Evolutionary conservation across 1,139 yeast genomes (phyloP), one percentile per base, ranked within the genome.

Genomic region (Schwanniomyces etchellsii): DNA sequence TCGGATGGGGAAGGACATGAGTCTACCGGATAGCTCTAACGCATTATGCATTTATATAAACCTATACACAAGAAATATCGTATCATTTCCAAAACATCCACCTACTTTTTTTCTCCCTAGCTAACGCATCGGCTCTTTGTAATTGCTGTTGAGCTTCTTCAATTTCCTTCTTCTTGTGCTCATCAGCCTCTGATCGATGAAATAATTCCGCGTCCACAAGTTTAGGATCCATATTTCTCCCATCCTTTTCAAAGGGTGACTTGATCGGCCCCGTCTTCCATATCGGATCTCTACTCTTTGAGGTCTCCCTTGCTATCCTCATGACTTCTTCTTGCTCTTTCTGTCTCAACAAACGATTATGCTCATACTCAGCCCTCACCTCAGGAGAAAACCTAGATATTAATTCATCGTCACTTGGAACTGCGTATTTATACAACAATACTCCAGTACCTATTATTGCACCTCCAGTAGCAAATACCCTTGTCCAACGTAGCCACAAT

Each of bases 341-440:
- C 48, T 74, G 70, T 53, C 93, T 66, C 35, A 81, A 52, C 5
- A 62, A 77, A 43, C 69, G 70, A 48, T 81, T 81, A 33, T 67
- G 63, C 47, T 83, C 91, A 50, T 84, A 85, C 37, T 82, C 81
- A 10, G 78, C 79, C 40, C 88, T 66, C 29, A 86, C 61, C 48
- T 88, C 95, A 0, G 96, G 96, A 3, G 95, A 83, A 43, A 88
- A 70, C 31, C 70, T 57, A 13, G 78, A 74, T 27, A 88, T 70
- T 32, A 88, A 57, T 48, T 88, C 73, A 44, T 86, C 95, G 44
- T 85, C 95, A 0, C 91, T 72, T 2, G 96, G 96, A 0, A 86
- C 80, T 3, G 89, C 75, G 50, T 74, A 82, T 39, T 75, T 79
- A 57, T 59, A 81, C 16, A 81, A 60, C 4, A 82, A 39, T 2